A percentile compares a stretch with the other conserved stretches of the same genome.
phyloP scores from a whole-genome alignment of 352 stramenopile genomes.

The Peronospora destructor region DNA sequence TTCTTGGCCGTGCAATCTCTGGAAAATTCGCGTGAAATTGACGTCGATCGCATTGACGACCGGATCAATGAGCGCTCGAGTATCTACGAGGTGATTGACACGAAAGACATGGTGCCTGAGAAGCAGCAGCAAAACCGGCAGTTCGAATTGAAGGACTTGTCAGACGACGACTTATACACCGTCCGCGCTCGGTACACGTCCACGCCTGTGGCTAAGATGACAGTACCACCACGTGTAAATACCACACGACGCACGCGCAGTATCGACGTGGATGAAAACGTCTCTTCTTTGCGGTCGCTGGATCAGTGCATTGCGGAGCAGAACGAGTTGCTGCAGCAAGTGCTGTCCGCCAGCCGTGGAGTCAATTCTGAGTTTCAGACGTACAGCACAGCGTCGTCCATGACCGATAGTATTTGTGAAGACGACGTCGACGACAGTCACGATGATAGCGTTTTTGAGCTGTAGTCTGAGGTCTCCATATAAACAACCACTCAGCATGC shows the following conservation, averaged over 20 bases:
- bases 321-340: conserved; percentile 33
- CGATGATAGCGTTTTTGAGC: conserved; percentile 30
- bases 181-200: conserved; percentile 26
- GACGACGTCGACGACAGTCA: conserved; percentile 14
- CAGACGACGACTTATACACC: conserved; percentile 16
- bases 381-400: conserved; percentile 10
- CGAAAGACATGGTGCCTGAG: conserved; percentile 30
- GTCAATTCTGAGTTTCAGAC: conserved; percentile 14
- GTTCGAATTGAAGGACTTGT: conserved; percentile 6
- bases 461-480: conserved; percentile 13
- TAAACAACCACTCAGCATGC: conserved; percentile 15
- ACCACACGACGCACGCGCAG: conserved; percentile 25
- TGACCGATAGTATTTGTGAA: conserved; percentile 19
- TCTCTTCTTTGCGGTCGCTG: conserved; percentile 23
- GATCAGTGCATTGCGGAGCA: conserved; percentile 38
- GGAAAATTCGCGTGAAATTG: conserved; percentile 13
- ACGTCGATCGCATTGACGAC: conserved; percentile 13
- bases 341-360: conserved; percentile 28
- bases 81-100: conserved; percentile 40
- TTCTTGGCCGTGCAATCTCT: conserved; percentile 27
- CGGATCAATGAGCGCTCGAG: conserved; percentile 27
- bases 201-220: conserved; percentile 20
- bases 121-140: conserved; percentile 25
- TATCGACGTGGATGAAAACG: conserved; percentile 17
- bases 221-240: conserved; percentile 1